Conservation (phyloP, 805 yeast species). For the Ogataea kodamae region DNA sequence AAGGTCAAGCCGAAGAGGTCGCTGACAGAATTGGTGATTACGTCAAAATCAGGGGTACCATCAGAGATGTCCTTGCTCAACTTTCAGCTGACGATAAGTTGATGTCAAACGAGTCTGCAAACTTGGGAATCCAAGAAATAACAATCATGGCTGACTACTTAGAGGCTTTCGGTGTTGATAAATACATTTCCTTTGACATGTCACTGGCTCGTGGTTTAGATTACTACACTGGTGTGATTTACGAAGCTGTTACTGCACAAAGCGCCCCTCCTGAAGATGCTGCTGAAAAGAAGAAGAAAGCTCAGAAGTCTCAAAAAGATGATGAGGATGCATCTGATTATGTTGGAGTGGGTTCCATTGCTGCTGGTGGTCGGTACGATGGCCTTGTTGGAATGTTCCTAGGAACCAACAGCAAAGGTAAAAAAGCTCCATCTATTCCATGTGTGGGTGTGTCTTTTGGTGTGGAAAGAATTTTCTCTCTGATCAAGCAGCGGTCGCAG, state of each 20-base stretch:
- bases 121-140: conserved; percentile 80
- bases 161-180: conserved; percentile 74
- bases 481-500: conserved; percentile 73
- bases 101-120: conserved; percentile 65
- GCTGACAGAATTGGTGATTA: conserved; percentile 92
- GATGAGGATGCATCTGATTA: conserved; percentile 93
- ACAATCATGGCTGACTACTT: conserved; percentile 66
- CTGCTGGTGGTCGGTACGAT: conserved; percentile 99
- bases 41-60: conserved; percentile 80
- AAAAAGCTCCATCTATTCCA: conserved; percentile 71
- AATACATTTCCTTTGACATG: conserved; percentile 77
- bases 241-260: conserved; percentile 92
- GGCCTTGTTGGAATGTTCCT: conserved; percentile 95
- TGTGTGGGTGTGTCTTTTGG: conserved; percentile 98
- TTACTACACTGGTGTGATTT: conserved; percentile 94
- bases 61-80: conserved; percentile 54
- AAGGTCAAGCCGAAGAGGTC: conserved; percentile 84
- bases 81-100: conserved; percentile 59
- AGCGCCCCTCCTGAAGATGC: conserved; percentile 94
- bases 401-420: conserved; percentile 70
- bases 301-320: conserved; percentile 35
- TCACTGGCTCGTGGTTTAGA: conserved; percentile 97
- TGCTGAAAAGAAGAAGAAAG: conserved; percentile 53
- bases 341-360: conserved; percentile 97
- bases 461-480: conserved; percentile 89